These are phyloP conservation scores for Clavispora asparagi DNA, from an alignment of 805 yeast genomes.

Conservation along the genomic window DNA sequence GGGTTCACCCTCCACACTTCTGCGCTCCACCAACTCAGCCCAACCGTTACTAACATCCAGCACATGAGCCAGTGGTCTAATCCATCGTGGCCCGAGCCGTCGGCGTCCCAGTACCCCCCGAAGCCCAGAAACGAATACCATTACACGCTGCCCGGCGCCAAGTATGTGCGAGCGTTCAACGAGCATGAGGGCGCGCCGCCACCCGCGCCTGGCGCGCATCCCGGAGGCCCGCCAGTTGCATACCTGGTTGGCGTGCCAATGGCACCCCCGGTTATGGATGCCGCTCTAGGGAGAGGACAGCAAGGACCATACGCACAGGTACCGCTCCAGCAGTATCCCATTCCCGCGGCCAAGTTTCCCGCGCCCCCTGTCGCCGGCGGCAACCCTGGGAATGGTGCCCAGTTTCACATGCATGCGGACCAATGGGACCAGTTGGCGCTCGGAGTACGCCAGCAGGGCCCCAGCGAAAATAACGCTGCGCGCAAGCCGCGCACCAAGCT, in stretches of 20 bases:
- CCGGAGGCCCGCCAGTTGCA: neutral
- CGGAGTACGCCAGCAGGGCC: constrained; percentile 5
- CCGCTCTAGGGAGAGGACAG: neutral
- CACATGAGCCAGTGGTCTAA: constrained; percentile 15
- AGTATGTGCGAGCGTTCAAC: neutral
- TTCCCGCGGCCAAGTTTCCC: neutral
- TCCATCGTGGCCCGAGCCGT: constrained; percentile 8
- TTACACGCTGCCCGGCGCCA: constrained; percentile 4
- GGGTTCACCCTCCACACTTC: too few relatives aligned
- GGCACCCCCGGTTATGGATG: neutral
- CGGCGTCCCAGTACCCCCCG: neutral
- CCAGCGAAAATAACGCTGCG: neutral
- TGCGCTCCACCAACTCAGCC: neutral
- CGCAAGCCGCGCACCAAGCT: neutral
- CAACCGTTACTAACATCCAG: neutral
- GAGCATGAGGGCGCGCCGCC: neutral
- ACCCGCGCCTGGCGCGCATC: neutral
- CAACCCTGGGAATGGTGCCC: constrained; percentile 1
- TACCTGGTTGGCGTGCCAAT: neutral
- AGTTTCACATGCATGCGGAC: constrained; percentile 9
- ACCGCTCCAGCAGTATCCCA: constrained; percentile 8
- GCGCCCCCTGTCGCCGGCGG: neutral
- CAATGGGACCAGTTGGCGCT: constrained; percentile 12
- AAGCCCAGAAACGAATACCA: constrained; percentile 2
- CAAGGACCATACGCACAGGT: constrained; percentile 5